These are phyloP conservation scores for Quercus gilva DNA, from an alignment of 306 rosid species.

Conservation along the genomic window DNA sequence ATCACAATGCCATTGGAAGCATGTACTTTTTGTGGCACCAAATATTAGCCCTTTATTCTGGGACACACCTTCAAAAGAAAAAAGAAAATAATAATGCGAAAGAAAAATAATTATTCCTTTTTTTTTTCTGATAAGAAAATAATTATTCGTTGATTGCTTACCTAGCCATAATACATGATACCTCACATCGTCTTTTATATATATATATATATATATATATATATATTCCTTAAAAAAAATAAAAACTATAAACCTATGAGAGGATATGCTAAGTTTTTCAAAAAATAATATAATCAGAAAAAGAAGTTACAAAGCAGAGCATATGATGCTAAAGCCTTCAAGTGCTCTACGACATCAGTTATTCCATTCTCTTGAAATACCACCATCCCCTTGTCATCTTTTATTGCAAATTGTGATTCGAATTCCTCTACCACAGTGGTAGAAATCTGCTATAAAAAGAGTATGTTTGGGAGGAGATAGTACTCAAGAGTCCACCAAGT, in stretches of 20 bases:
- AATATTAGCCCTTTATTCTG: not conserved
- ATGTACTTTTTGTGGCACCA: not conserved
- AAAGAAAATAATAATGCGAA: not conserved
- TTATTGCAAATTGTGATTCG: conserved; percentile 19
- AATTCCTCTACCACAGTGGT: conserved; percentile 10
- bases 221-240: too few relatives aligned
- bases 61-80: not conserved
- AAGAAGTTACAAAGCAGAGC: conserved; percentile 18
- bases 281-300: not conserved
- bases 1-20: not conserved
- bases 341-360: not conserved
- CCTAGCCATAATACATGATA: too few relatives aligned
- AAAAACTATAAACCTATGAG: not conserved
- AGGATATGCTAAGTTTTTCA: not conserved
- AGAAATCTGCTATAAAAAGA: conserved; percentile 20
- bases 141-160: too few relatives aligned
- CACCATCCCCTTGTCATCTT: conserved; percentile 5
- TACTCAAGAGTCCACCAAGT: not conserved
- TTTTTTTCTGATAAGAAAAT: too few relatives aligned
- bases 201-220: too few relatives aligned
- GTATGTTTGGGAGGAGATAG: not conserved
- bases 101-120: too few relatives aligned
- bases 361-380: conserved; percentile 13
- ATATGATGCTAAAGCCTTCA: conserved; percentile 27
- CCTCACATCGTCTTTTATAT: too few relatives aligned